Evolutionary conservation across 2,329 filamentous ascomycete genomes (phyloP).

Genomic region (Alternaria tenuissima): DNA sequence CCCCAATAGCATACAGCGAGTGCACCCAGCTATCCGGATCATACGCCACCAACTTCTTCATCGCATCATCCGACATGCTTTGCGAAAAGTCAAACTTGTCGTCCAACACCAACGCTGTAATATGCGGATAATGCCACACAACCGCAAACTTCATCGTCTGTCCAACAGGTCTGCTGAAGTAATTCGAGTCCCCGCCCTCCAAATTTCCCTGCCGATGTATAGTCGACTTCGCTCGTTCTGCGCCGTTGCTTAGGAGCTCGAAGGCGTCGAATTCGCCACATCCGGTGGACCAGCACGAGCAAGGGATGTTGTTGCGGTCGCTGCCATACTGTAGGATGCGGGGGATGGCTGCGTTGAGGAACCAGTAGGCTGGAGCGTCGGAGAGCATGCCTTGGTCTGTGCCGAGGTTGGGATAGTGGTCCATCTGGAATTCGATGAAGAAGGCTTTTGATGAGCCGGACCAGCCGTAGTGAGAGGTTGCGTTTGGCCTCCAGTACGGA

Average conservation of each 20-base stretch:
- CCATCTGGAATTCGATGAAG: slow-evolving; percentile 77
- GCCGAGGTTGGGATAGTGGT: slow-evolving; percentile 47
- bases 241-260: slow-evolving; percentile 72
- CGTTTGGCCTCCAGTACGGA: slow-evolving; percentile 58
- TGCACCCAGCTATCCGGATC: slow-evolving; percentile 46
- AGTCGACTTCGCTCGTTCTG: slow-evolving; percentile 73
- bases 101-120: slow-evolving; percentile 48
- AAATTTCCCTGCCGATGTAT: slow-evolving; percentile 66
- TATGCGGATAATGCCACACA: slow-evolving; percentile 43
- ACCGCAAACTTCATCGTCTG: slow-evolving; percentile 68
- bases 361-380: slow-evolving; percentile 79
- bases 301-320: slow-evolving; percentile 55
- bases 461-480: slow-evolving; percentile 71
- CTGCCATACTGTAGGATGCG: slow-evolving; percentile 73
- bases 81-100: slow-evolving; percentile 50
- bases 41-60: slow-evolving; percentile 49
- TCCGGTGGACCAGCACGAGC: slow-evolving; percentile 74
- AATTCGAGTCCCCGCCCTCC: slow-evolving; percentile 73
- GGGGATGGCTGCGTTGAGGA: slow-evolving; percentile 76
- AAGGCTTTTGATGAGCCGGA: slow-evolving; percentile 75
- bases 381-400: slow-evolving; percentile 53
- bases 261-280: slow-evolving; percentile 82
- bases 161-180: slow-evolving; percentile 71
- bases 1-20: slow-evolving; percentile 51
- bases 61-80: slow-evolving; percentile 43